Conservation (phyloP, 768 basidiomycete species). For the Lentinula sp. region DNA sequence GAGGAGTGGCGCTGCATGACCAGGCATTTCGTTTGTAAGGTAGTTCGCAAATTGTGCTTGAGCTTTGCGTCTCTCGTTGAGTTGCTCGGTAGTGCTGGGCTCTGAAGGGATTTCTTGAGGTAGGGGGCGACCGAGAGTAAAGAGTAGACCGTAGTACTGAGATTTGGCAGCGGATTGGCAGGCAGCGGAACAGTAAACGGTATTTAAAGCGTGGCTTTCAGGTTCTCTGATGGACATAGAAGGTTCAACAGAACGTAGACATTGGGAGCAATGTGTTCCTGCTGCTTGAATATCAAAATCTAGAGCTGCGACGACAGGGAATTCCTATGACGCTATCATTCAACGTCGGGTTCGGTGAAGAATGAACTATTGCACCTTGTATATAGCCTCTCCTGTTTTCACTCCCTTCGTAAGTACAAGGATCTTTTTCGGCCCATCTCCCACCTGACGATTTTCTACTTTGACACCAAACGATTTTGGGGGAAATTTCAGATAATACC, state of each 20-base stretch:
- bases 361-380: slow-evolving; percentile 42
- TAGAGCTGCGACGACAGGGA: slow-evolving; percentile 63
- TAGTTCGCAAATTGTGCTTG: slow-evolving; percentile 56
- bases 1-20: slow-evolving; percentile 43
- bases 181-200: slow-evolving; percentile 68
- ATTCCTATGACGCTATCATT: slow-evolving; percentile 44
- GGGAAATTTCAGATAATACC: slow-evolving; percentile 78
- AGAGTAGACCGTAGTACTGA: slow-evolving; percentile 66
- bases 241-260: slow-evolving; percentile 53
- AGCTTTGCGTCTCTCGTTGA: slow-evolving; percentile 46
- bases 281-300: slow-evolving; percentile 66
- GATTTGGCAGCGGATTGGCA: slow-evolving; percentile 52
- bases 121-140: slow-evolving; percentile 58
- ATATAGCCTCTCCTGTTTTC: slow-evolving; percentile 66
- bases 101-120: slow-evolving; percentile 36
- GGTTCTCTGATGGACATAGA: slow-evolving; percentile 38
- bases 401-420: slow-evolving; percentile 66
- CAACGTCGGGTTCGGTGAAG: slow-evolving; percentile 6
- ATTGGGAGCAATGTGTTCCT: slow-evolving; percentile 69
- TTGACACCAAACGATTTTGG: slow-evolving; percentile 63
- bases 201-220: slow-evolving; percentile 41
- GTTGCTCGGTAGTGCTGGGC: slow-evolving; percentile 21
- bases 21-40: slow-evolving; percentile 40
- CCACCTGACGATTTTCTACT: slow-evolving; percentile 34
- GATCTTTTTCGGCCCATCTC: slow-evolving; percentile 37